A percentile compares a stretch with the other conserved stretches of the same genome.
Evolutionary conservation across 78 protist species (phyloP).

Genomic region (Monocercomonoides exilis): DNA sequence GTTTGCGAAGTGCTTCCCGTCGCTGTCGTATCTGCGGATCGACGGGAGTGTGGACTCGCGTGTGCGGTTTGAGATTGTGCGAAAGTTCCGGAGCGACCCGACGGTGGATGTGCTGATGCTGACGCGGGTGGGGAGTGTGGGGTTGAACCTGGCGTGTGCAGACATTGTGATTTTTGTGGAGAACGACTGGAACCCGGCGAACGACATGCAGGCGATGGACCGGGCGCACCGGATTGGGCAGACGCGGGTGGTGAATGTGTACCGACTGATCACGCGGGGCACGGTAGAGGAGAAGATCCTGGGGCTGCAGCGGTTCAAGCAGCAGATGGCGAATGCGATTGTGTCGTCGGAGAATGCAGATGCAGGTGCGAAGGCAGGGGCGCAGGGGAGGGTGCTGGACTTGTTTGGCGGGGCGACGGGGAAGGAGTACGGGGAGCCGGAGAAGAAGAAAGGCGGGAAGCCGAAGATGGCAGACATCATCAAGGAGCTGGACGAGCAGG

Average conservation of each 20-base stretch:
- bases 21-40: neutral
- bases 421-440: too few species aligned
- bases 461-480: too few species aligned
- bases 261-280: slow-evolving; percentile 70
- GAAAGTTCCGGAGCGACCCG: neutral
- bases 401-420: too few species aligned
- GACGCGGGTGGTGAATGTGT: slow-evolving; percentile 61
- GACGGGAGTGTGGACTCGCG: neutral
- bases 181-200: slow-evolving; percentile 49
- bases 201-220: slow-evolving; percentile 37
- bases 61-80: neutral
- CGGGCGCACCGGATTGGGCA: slow-evolving; percentile 7
- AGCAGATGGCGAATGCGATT: too few species aligned
- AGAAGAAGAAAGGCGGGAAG: too few species aligned
- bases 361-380: too few species aligned
- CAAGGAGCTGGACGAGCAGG: too few species aligned
- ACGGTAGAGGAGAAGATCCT: slow-evolving; percentile 67
- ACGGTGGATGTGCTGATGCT: slow-evolving; percentile 6
- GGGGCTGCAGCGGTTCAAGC: too few species aligned
- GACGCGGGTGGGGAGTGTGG: slow-evolving; percentile 39
- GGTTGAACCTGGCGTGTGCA: slow-evolving; percentile 38
- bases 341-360: too few species aligned
- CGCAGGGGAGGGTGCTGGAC: too few species aligned
- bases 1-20: neutral
- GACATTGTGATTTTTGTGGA: slow-evolving; percentile 37